These are phyloP conservation scores for Primulina tabacum DNA, from an alignment of 257 asterid species.

Conservation along the genomic window DNA sequence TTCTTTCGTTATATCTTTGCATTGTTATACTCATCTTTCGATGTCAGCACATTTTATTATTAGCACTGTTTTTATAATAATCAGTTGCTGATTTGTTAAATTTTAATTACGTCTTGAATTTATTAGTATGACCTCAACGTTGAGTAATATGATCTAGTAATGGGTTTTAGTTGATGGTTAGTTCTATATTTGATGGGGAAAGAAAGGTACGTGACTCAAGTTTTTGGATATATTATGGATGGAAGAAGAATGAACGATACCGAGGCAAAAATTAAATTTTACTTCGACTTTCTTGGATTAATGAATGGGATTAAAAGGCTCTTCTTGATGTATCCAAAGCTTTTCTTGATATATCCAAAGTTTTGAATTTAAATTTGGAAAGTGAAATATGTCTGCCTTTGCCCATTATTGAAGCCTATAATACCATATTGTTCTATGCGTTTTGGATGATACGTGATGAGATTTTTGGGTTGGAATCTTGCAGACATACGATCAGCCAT, in stretches of 20 bases:
- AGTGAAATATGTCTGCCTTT: background rate
- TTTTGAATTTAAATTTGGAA: background rate
- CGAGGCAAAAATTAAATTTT: background rate
- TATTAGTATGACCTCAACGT: no score
- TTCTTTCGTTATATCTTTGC: background rate
- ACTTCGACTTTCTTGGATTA: background rate
- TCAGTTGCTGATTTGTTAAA: background rate
- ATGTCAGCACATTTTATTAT: no score
- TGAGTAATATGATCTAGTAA: no score
- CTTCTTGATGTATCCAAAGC: background rate
- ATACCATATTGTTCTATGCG: background rate
- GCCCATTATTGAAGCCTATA: background rate
- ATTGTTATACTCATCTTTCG: no score
- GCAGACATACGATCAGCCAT: conserved; percentile 51
- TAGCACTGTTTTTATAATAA: no score
- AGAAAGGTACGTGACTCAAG: background rate
- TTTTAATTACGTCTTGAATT: background rate
- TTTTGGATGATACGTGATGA: background rate
- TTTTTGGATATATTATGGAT: no score
- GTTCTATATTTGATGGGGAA: no score
- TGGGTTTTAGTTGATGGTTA: background rate
- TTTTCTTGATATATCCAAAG: background rate
- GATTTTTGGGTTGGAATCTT: conserved; percentile 14
- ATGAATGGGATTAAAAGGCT: background rate
- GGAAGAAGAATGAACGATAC: background rate